Percentiles rank a stretch among this genome's conserved stretches.
phyloP scores from a whole-genome alignment of 768 basidiomycete species.

The Asterophora parasitica region DNA sequence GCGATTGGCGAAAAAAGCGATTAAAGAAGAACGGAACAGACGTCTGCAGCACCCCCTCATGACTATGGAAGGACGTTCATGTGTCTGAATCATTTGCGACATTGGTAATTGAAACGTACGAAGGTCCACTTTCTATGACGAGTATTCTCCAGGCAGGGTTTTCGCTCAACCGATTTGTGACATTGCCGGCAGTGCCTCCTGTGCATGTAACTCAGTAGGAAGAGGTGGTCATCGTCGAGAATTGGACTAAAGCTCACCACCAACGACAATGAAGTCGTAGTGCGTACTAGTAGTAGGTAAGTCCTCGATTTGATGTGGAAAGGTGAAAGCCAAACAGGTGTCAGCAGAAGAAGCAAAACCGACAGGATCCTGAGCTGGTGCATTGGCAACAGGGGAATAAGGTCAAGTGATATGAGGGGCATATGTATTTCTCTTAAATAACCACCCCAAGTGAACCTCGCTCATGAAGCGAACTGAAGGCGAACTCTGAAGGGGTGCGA shows the following conservation, averaged over 20 bases:
- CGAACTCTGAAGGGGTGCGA: too few species aligned
- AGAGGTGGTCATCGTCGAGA: background rate
- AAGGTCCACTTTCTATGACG: conserved; percentile 10
- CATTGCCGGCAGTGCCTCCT: conserved; percentile 15
- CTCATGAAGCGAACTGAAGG: too few species aligned
- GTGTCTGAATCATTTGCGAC: too few species aligned
- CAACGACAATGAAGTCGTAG: conserved; percentile 12
- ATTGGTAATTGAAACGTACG: conserved; percentile 9
- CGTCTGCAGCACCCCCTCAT: conserved; percentile 15
- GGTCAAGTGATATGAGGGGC: too few species aligned
- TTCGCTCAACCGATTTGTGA: conserved; percentile 10
- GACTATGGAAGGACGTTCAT: conserved; percentile 8
- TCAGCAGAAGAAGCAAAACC: too few species aligned
- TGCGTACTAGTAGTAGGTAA: background rate
- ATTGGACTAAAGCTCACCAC: conserved; percentile 1
- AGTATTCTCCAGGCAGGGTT: conserved; percentile 6
- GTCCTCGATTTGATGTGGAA: conserved; percentile 5
- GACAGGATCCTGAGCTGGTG: too few species aligned
- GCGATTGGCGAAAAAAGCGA: conserved; percentile 4
- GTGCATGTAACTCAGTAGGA: background rate
- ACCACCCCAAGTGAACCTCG: too few species aligned
- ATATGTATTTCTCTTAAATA: too few species aligned
- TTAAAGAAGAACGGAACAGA: conserved; percentile 17
- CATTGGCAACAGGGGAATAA: too few species aligned
- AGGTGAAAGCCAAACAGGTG: too few species aligned